Base-by-base conservation (phyloP, 805 yeast genomes). In the Torulaspora delbrueckii region DNA sequence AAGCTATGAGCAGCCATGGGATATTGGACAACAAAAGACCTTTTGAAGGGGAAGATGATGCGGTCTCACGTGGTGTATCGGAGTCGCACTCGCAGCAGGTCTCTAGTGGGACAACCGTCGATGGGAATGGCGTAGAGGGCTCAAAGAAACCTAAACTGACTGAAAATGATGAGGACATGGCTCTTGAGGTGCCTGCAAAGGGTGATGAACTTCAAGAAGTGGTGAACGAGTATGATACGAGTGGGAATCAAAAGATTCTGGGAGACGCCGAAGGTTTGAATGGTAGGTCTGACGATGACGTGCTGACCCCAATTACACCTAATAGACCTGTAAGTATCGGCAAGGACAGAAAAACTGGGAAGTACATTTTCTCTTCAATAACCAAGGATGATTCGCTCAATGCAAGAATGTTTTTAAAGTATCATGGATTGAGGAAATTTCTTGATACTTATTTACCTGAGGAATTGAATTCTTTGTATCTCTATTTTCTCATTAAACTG, bases 401-500 rank as follows among this genome's bases (percentile, higher is more conserved):
- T 39, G 78, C 80, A 0, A 70, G 82, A 46, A 69, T 71, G 40
- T 79, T 57, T 55, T 65, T 89, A 43, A 84, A 83, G 56, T 60
- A 66, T 3, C 62, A 76, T 47, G 96, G 96, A 0, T 71, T 77
- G 26, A 66, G 73, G 48, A 62, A 67, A 46, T 88, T 88, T 55
- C 60, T 87, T 36, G 78, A 78, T 45, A 70, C 71, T 39, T 84
- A 77, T 50, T 62, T 86, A 14, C 86, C 90, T 2, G 73, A 74
- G 2, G 75, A 76, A 3, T 81, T 87, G 19, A 71, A 76, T 18
- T 72, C 79, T 3, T 73, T 77, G 12, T 83, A 83, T 53, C 70
- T 86, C 3, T 60, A 80, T 25, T 70, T 69, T 37, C 66, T 85
- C 40, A 76, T 84, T 8, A 70, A 78, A 39, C 66, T 82, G 32